phyloP scores from a whole-genome alignment of 2,329 filamentous ascomycete species.

The Thelonectria blattea region DNA sequence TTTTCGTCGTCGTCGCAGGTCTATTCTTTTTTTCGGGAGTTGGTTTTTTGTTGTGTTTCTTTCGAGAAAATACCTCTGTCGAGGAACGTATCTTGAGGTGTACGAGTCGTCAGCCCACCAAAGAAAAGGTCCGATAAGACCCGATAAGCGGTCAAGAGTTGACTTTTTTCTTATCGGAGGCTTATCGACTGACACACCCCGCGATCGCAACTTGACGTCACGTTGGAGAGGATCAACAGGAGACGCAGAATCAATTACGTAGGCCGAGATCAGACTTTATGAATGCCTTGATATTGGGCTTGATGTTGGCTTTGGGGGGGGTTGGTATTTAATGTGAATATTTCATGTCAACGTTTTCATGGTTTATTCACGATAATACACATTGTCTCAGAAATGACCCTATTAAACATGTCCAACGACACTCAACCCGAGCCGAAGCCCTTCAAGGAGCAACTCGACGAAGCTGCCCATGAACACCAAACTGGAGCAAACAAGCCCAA shows the following conservation, averaged over 20 bases:
- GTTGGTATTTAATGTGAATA: neutral
- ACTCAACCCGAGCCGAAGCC: slow-evolving; percentile 32
- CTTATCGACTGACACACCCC: slow-evolving; percentile 18
- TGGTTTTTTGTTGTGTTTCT: neutral
- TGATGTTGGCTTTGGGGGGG: too few relatives aligned
- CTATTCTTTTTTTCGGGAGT: neutral
- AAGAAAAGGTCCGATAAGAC: slow-evolving; percentile 31
- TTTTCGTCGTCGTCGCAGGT: neutral
- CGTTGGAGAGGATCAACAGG: slow-evolving; percentile 1
- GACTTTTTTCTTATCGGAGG: slow-evolving; percentile 30
- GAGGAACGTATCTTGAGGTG: slow-evolving; percentile 10
- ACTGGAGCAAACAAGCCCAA: slow-evolving; percentile 39
- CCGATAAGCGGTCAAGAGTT: slow-evolving; percentile 16
- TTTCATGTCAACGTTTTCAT: too few relatives aligned
- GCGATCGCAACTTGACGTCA: slow-evolving; percentile 35
- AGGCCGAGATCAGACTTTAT: slow-evolving; percentile 17
- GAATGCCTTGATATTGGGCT: neutral
- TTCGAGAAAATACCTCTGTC: slow-evolving; percentile 33
- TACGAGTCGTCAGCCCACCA: slow-evolving; percentile 32
- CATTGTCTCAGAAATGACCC: slow-evolving; percentile 19
- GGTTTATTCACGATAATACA: too few relatives aligned
- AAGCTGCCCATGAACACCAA: slow-evolving; percentile 46
- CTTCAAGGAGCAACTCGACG: slow-evolving; percentile 54
- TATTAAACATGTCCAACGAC: slow-evolving; percentile 20
- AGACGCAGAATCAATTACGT: slow-evolving; percentile 30